phyloP scores from a whole-genome alignment of 306 rosid species.

The Acacia melanoxylon region DNA sequence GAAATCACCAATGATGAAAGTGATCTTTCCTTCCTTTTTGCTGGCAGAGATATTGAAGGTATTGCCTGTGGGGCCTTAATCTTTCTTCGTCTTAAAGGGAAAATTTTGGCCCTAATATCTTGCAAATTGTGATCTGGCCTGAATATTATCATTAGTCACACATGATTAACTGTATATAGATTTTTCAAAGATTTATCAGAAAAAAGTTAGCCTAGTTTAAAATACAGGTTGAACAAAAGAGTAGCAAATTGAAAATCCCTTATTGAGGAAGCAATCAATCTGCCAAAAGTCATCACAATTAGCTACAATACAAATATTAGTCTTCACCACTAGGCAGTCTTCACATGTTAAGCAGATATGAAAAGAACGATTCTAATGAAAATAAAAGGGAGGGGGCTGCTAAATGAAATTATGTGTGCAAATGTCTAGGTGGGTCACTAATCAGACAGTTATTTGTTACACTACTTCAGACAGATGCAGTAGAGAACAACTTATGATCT shows the following conservation, averaged over 20 bases:
- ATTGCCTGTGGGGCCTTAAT: slow-evolving; percentile 59
- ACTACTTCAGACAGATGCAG: neutral
- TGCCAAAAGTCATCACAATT: slow-evolving; percentile 2
- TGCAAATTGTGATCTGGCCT: slow-evolving; percentile 99
- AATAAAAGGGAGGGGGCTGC: neutral
- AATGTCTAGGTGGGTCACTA: slow-evolving; percentile 14
- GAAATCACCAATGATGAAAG: slow-evolving; percentile 88
- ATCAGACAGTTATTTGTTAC: neutral
- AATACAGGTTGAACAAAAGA: neutral
- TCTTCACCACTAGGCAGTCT: slow-evolving; percentile 9
- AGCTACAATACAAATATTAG: slow-evolving; percentile 7
- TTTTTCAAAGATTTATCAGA: neutral
- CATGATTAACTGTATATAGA: slow-evolving; percentile 16
- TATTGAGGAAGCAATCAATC: slow-evolving; percentile 8
- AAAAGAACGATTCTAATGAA: neutral
- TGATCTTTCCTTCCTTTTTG: slow-evolving; percentile 95
- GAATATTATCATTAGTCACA: slow-evolving; percentile 36
- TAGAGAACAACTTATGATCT: neutral
- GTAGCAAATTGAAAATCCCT: neutral
- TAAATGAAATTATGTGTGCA: neutral
- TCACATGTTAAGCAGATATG: neutral
- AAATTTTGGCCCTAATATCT: slow-evolving; percentile 85
- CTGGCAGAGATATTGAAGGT: slow-evolving; percentile 62
- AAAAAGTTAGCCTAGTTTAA: neutral
- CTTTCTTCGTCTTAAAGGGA: slow-evolving; percentile 71